Percentiles rank a stretch among this genome's conserved stretches.
These are phyloP conservation scores for Penicillium mononematosum DNA, from an alignment of 495 filamentous ascomycete species.

Conservation along the genomic window DNA sequence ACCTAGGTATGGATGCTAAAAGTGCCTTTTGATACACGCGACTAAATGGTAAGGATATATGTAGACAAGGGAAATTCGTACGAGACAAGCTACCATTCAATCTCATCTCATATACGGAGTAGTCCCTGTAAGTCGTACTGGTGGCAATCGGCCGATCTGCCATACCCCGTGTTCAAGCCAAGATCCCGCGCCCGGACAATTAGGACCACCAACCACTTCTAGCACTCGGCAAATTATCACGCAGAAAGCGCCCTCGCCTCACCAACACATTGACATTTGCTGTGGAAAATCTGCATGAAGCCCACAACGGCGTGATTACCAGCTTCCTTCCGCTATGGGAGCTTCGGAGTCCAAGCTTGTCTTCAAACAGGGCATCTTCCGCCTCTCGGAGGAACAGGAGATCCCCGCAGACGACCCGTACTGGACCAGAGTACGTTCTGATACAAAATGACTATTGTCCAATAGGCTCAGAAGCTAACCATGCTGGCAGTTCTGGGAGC, in stretches of 20 bases:
- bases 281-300: conserved; percentile 31
- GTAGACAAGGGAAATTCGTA: not conserved
- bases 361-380: conserved; percentile 99
- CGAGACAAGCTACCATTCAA: not conserved
- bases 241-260: conserved; percentile 3
- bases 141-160: conserved; percentile 5
- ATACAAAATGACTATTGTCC: not conserved
- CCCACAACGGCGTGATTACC: conserved; percentile 21
- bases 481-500: conserved; percentile 81
- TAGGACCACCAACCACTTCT: conserved; percentile 19
- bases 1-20: not conserved
- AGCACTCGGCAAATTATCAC: conserved; percentile 8
- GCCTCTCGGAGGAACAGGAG: conserved; percentile 82
- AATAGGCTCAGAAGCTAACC: conserved; percentile 10
- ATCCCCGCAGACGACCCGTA: conserved; percentile 89
- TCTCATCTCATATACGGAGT: not conserved
- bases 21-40: not conserved
- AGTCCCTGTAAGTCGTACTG: not conserved
- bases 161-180: conserved; percentile 13
- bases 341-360: conserved; percentile 98
- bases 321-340: conserved; percentile 64
- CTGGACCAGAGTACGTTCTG: conserved; percentile 74
- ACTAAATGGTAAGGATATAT: not conserved
- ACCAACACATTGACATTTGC: not conserved
- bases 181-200: conserved; percentile 11